Percentiles rank a stretch among this genome's conserved stretches.
Conservation (phyloP, 2,329 filamentous ascomycete genomes). For the Helotiales sp. region DNA sequence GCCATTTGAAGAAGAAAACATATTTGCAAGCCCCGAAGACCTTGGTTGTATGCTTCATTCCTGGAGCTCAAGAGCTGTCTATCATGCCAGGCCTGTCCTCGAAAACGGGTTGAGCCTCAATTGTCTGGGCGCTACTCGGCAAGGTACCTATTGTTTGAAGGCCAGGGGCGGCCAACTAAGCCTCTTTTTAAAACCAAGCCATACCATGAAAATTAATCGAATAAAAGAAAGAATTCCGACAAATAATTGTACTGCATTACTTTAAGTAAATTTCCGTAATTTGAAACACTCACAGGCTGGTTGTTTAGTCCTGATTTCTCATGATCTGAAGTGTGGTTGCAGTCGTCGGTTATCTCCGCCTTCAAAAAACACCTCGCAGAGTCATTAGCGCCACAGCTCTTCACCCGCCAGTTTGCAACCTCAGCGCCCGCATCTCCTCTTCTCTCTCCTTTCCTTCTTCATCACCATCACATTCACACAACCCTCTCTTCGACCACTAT, state of each 20-base stretch:
- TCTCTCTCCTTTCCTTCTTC: background rate
- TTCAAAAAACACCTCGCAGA: too few species aligned
- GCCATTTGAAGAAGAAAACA: conserved; percentile 69
- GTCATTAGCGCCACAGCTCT: background rate
- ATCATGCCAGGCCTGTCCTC: background rate
- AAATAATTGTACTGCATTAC: too few species aligned
- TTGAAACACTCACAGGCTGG: too few species aligned
- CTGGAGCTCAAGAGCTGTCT: conserved; percentile 4
- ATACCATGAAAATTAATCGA: too few species aligned
- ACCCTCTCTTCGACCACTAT: background rate
- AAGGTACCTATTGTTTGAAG: too few species aligned
- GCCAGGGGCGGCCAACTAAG: too few species aligned
- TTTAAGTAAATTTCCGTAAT: too few species aligned
- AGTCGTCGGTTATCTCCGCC: too few species aligned
- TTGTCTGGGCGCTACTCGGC: background rate
- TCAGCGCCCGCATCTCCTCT: background rate
- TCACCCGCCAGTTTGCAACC: background rate
- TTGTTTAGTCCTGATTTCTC: too few species aligned
- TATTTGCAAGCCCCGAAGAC: conserved; percentile 41
- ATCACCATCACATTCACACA: background rate
- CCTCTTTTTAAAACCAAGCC: too few species aligned
- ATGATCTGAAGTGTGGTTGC: too few species aligned
- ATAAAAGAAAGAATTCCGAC: too few species aligned
- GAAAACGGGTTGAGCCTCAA: background rate
- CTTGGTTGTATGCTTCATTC: conserved; percentile 23